Base-by-base conservation (phyloP, 768 basidiomycete species). In the Pulveroboletus sp. region DNA sequence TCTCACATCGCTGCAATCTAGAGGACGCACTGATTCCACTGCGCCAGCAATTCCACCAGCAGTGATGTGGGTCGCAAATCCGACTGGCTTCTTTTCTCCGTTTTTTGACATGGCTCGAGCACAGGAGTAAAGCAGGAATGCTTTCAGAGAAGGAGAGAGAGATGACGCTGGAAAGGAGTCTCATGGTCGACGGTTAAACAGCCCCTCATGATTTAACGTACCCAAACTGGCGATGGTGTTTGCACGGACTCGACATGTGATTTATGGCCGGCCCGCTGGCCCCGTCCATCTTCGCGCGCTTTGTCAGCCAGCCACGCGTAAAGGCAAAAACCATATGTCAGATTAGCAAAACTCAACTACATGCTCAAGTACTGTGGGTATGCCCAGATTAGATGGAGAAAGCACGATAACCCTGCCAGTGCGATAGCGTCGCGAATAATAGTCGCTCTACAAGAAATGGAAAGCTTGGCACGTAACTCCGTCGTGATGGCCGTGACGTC, bases 31-130 rank as follows among this genome's bases (percentile, higher is more conserved):
- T 48, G 95, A 94, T 73, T 97, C 94, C 68, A 92, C 90, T 42
- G 86, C 86, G 39, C 95, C 95, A 24, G 93, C 95, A 21, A 89
- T 81, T 17, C 96, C 96, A 52, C 96, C 96, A 35, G 95, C 96
- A 27, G 86, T 87, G 65, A 97, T 82, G 67, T 99, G 94, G 37
- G 82, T 90, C 15, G 89, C 88, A 59, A 92, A 89, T 31, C 85
- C 83, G 9, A 91, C 84, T 17, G 86, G 84, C 62, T 85, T 88
- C 74, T 83, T 87, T 67, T 78, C 80, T 35, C 70, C 65, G 52
- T 72, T 73, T 57, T 78, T 71, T 53, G 82, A 75, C 81, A 83
- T 83, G 36, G 36, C 47, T 28, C 28, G 24, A 48, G n/a, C 48
- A 43, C 21, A 21, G n/a, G 26, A 17, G 44, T 33, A 28, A 40